Evolutionary conservation across 2,329 filamentous ascomycete genomes (phyloP).

Genomic region (Rhinocladiella similis): DNA sequence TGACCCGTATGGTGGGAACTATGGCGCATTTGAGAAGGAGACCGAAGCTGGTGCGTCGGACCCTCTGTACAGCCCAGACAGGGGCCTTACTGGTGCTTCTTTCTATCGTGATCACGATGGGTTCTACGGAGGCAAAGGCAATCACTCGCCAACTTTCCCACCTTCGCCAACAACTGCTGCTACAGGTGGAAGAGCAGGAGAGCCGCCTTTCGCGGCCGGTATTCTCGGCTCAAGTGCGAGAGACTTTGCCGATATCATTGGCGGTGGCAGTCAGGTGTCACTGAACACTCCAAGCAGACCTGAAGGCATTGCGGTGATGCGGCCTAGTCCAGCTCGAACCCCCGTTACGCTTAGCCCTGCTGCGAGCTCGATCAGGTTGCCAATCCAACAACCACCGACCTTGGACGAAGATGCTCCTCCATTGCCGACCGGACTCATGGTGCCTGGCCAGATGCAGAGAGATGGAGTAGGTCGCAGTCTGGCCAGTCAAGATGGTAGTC

Average conservation of each 20-base stretch:
- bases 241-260: slow-evolving; percentile 18
- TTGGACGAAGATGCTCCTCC: slow-evolving; percentile 27
- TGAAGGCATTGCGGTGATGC: slow-evolving; percentile 37
- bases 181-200: slow-evolving; percentile 7
- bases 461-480: slow-evolving; percentile 46
- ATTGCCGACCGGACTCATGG: slow-evolving; percentile 33
- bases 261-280: slow-evolving; percentile 19
- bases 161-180: slow-evolving; percentile 22
- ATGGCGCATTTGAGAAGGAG: slow-evolving; percentile 31
- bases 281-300: slow-evolving; percentile 29
- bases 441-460: slow-evolving; percentile 33
- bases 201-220: background rate
- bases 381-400: slow-evolving; percentile 25
- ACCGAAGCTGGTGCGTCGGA: slow-evolving; percentile 14
- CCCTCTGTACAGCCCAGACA: slow-evolving; percentile 23
- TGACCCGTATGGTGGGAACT: slow-evolving; percentile 44
- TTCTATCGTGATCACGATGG: slow-evolving; percentile 34
- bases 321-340: slow-evolving; percentile 45
- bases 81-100: slow-evolving; percentile 29
- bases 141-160: slow-evolving; percentile 19
- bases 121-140: slow-evolving; percentile 29
- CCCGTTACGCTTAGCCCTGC: slow-evolving; percentile 38
- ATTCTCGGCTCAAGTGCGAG: slow-evolving; percentile 9
- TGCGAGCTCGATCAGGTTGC: slow-evolving; percentile 32
- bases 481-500: slow-evolving; percentile 45